Base-by-base conservation (phyloP, 768 basidiomycete species). In the Lentinus tigrinus region DNA sequence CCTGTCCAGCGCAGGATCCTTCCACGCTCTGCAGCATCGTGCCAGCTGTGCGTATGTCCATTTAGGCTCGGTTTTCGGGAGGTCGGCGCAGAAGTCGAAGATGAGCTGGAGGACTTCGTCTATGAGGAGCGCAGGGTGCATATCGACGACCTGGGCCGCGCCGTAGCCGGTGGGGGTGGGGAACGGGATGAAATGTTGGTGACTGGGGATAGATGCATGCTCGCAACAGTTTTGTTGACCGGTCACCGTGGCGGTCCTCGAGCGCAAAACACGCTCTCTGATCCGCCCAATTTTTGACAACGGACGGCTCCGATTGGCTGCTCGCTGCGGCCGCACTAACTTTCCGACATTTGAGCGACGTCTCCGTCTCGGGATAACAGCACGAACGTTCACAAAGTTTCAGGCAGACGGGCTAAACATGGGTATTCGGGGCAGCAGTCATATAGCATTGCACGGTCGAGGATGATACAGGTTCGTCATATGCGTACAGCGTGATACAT, bases 111-210 rank as follows among this genome's bases (percentile, higher is more conserved):
- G 44, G 34, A 71, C 48, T 49, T 71, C 70, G 60, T 71, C 70
- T 31, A 71, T 68, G 49, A 68, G 65, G 24, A 71, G 63, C 2
- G 65, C 68, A 3, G 47, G 43, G 54, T 71, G 68, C 70, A 71
- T 71, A 48, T 27, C 49, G 51, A 31, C 7, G 11, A 31, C 43
- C 13, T 24, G 11, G 42, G 21, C 24, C 43, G 21, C 21, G 43
- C 13, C n/a, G 24, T 36, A 16, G 40, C 4, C 39, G n/a, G 17
- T 3, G 21, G 23, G 21, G 37, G 19, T 2, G 24, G 17, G 4
- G 9, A 26, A 16, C 14, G n/a, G 26, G 40, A 16, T 40, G 42
- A 19, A 21, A 37, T 14, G 4, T 21, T 31, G 24, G 50, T 5
- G 3, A 28, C 31, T 7, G 31, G 47, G 58, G 19, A 6, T 36